Evolutionary conservation across 306 rosid genomes (phyloP).

Genomic region (Gastrolobium bilobum): DNA sequence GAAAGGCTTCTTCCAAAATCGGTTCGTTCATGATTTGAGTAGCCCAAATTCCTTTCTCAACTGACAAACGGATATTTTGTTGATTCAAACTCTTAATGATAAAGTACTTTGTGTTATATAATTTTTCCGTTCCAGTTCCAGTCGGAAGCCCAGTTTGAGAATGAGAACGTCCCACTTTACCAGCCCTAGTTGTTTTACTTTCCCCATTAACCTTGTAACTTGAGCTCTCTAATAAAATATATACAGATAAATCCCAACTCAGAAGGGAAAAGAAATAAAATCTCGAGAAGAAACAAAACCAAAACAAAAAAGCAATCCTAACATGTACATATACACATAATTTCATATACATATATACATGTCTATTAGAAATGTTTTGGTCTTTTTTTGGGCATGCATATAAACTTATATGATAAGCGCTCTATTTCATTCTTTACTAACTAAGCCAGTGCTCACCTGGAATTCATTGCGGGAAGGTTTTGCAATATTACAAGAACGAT

Average conservation of each 20-base stretch:
- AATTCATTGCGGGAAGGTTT: not conserved
- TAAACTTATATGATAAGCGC: not conserved
- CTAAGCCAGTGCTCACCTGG: constrained; percentile 11
- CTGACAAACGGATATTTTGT: constrained; percentile 69
- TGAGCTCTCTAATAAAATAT: constrained; percentile 67
- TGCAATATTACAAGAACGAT: too few species aligned
- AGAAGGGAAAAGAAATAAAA: constrained; percentile 20
- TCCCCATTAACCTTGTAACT: constrained; percentile 62
- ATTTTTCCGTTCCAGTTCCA: constrained; percentile 55
- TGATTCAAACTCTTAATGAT: constrained; percentile 81
- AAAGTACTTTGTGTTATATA: constrained; percentile 62
- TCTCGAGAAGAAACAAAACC: not conserved
- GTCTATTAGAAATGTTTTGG: constrained; percentile 22
- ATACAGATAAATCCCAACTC: constrained; percentile 25
- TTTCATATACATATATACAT: not conserved
- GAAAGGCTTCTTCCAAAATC: constrained; percentile 81
- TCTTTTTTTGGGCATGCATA: too few species aligned
- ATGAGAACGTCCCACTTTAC: constrained; percentile 54
- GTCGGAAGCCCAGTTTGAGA: constrained; percentile 53
- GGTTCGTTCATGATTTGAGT: constrained; percentile 88
- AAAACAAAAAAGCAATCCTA: not conserved
- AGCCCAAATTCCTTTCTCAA: constrained; percentile 92
- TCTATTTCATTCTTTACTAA: not conserved
- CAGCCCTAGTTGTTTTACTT: constrained; percentile 53
- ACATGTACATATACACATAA: not conserved